Percentiles rank a stretch among this genome's conserved stretches.
Conservation (phyloP, 129 eudicot genomes). For the Arctium minus region DNA sequence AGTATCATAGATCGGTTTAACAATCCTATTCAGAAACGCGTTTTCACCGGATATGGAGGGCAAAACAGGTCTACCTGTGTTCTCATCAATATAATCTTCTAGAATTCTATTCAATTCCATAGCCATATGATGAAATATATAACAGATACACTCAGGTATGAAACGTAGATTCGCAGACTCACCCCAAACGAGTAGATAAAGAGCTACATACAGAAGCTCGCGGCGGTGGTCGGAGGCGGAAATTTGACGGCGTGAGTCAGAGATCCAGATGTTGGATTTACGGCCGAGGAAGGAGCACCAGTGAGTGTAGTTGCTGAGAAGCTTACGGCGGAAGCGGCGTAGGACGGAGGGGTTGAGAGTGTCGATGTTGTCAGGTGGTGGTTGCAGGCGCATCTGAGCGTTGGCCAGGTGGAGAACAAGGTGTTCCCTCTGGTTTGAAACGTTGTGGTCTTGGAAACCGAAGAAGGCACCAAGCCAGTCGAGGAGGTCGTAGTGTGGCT, state of each 20-base stretch:
- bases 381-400: conserved; percentile 82
- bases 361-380: conserved; percentile 76
- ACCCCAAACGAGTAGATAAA: conserved; percentile 81
- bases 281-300: conserved; percentile 81
- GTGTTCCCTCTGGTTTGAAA: conserved; percentile 78
- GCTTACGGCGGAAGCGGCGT: conserved; percentile 56
- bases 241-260: conserved; percentile 48
- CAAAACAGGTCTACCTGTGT: conserved; percentile 72
- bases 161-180: conserved; percentile 83
- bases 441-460: conserved; percentile 75
- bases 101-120: conserved; percentile 77
- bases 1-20: conserved; percentile 72
- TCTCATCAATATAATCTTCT: conserved; percentile 87
- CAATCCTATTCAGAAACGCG: conserved; percentile 52
- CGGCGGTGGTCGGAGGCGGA: conserved; percentile 51
- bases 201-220: conserved; percentile 59
- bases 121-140: conserved; percentile 79
- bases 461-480: conserved; percentile 87
- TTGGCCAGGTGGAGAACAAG: conserved; percentile 80
- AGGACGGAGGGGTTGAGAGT: conserved; percentile 60
- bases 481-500: conserved; percentile 59
- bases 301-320: conserved; percentile 55
- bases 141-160: conserved; percentile 75
- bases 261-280: conserved; percentile 69
- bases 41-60: conserved; percentile 72